Base-by-base conservation (phyloP, 345 rosid genomes). In the Gossypium australe region DNA sequence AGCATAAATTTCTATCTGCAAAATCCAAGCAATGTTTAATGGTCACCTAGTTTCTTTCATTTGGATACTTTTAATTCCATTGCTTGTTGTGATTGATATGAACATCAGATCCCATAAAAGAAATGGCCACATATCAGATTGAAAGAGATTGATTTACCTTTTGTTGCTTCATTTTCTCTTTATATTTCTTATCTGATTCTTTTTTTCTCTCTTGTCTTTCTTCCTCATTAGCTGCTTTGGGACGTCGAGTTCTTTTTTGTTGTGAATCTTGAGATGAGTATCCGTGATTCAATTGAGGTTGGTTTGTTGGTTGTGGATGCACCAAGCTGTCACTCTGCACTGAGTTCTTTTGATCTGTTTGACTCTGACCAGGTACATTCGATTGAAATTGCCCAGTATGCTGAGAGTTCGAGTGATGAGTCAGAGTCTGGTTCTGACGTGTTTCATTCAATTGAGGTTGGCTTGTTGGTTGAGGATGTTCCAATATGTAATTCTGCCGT, bases 201-300 rank as follows among this genome's bases (percentile, higher is more conserved):
- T 0, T 34, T 34, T 0, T 34, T 34, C 41, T 34, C 41, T 34
- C 0, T 34, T 0, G 7, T 34, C 0, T 34, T 34, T 5, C 41
- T 34, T 0, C 55, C 17, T 51, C 18, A 13, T n/a, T 16, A 51
- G 17, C 2, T 16, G 55, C 17, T 51, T 1, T 53, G 58, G 2
- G 22, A 53, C 1, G n/a, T 53, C 58, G 3, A 53, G 24, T 7
- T 53, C 18, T 8, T 53, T 20, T 53, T 53, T 7, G 58, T 8
- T n/a, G 58, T 53, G 24, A 51, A 51, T 1, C 18, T 51, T 51
- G 55, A 51, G 55, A 51, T 51, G 18, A 16, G 6, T 16, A 7
- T 16, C 18, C 57, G 7, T 52, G 57, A 17, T 0, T 17, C 57
- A 52, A 52, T 17, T 52, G 57, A 52, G 57, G 20, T 52, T 52